phyloP scores from a whole-genome alignment of 1,284 basidiomycete species.

The Trametes hirsuta region DNA sequence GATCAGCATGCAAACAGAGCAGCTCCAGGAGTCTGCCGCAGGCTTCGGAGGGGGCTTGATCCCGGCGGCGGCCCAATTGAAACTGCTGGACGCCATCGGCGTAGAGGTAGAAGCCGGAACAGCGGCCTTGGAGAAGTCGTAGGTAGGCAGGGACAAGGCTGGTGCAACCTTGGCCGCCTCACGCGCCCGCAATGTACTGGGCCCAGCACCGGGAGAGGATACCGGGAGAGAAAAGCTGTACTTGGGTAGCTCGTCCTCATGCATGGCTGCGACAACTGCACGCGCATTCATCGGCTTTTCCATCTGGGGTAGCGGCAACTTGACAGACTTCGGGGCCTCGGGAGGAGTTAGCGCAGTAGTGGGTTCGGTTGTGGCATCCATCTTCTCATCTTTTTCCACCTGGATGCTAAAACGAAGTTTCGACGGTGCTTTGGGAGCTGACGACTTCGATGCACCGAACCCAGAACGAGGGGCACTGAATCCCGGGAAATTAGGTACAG shows the following conservation, averaged over 20 bases:
- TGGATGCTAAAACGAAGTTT: constrained; percentile 71
- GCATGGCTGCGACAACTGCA: constrained; percentile 26
- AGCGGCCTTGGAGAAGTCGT: constrained; percentile 41
- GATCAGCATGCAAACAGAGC: constrained; percentile 43
- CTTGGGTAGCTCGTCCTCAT: constrained; percentile 27
- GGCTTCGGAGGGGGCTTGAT: constrained; percentile 42
- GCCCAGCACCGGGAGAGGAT: constrained; percentile 36
- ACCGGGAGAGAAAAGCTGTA: constrained; percentile 28
- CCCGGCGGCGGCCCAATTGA: constrained; percentile 54
- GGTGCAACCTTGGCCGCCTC: constrained; percentile 34
- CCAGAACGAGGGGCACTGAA: constrained; percentile 9
- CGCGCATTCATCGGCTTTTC: constrained; percentile 28
- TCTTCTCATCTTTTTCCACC: constrained; percentile 45
- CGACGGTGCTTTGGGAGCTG: constrained; percentile 70
- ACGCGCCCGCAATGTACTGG: constrained; percentile 42
- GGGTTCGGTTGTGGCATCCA: constrained; percentile 23
- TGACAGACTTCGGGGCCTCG: constrained; percentile 6
- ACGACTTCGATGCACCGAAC: constrained; percentile 38
- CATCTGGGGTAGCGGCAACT: background rate
- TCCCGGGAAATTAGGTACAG: constrained; percentile 21
- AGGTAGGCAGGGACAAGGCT: constrained; percentile 42
- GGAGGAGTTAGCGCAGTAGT: background rate
- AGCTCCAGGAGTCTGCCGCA: constrained; percentile 43
- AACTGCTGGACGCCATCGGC: constrained; percentile 25
- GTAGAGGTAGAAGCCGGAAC: constrained; percentile 14